Base-by-base conservation (phyloP, 2,329 filamentous ascomycete genomes). In the Pestalotiopsis sp. region DNA sequence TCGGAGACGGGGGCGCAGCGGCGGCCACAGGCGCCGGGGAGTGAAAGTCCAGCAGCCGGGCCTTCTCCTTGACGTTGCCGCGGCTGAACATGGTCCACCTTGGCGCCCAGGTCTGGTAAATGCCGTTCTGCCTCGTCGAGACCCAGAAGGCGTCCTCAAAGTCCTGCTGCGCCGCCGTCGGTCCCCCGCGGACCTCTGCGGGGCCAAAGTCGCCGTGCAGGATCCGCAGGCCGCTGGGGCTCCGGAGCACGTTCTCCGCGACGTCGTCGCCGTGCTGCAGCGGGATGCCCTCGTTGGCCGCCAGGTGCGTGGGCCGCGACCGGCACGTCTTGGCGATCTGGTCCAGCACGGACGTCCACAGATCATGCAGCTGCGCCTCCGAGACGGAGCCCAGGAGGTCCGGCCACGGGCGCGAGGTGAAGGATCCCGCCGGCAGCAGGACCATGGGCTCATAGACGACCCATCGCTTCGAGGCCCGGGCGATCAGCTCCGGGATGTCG, bases 21-120 rank as follows among this genome's bases (percentile, higher is more conserved):
- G 31, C 31, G 31, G 31, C 31, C 7, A 9, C 31, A 36, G 31
- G 27, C 17, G 2, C 1, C 14, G 31, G n/a, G 17, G 45, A 45
- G 68, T 82, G 81, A 72, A 90, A 90, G 0, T 75, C 77, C 4
- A 97, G 80, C 1, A 98, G 80, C 13, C 95, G 85, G 0, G 92
- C 90, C 78, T 98, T 98, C 80, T 98, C 95, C 64, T 90, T 92
- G 69, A 98, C 85, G 79, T 98, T 98, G 3, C 95, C 95, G 1
- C 94, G 88, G 71, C 92, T 94, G 79, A 98, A 98, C 95, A 98
- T 98, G 31, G 94, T 97, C 85, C 94, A 95, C 0, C 91, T 81
- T 14, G 95, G 95, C 1, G 94, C 92, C 95, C 95, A 98, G 2
- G 87, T 91, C 82, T 98, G 95, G 45, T 83, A 81, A 68, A 98